A percentile compares a stretch with the other conserved stretches of the same genome.
Conservation (phyloP, 2,329 filamentous ascomycete species). For the Nemania sp. region DNA sequence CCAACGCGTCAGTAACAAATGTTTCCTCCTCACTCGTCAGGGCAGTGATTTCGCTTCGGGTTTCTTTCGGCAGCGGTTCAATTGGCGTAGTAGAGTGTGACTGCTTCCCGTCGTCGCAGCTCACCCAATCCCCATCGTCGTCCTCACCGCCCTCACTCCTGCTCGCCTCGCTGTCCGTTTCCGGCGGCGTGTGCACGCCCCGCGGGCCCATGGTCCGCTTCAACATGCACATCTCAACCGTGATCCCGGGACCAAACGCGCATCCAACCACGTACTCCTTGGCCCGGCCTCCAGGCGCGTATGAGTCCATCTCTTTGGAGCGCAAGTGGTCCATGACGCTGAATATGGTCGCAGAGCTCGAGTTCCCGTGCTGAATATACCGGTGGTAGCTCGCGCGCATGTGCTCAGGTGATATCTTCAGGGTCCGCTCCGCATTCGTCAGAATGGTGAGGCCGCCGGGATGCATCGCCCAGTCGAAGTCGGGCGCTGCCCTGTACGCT, state of each 20-base stretch:
- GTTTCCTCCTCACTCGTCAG: conserved; percentile 9
- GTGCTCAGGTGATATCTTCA: conserved; percentile 64
- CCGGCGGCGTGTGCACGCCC: conserved; percentile 55
- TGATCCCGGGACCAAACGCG: conserved; percentile 72
- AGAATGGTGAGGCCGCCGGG: conserved; percentile 71
- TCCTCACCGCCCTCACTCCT: conserved; percentile 48
- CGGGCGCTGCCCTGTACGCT: conserved; percentile 51
- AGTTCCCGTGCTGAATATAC: conserved; percentile 71
- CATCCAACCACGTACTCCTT: conserved; percentile 67
- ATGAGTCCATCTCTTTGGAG: conserved; percentile 61
- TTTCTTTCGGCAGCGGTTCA: conserved; percentile 11
- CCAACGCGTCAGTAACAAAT: conserved; percentile 33
- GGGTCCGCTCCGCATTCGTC: conserved; percentile 61
- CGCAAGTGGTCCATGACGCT: conserved; percentile 67
- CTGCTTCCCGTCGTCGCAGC: conserved; percentile 28
- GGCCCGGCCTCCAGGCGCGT: conserved; percentile 54
- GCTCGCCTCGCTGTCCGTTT: conserved; percentile 57
- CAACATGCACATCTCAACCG: conserved; percentile 70
- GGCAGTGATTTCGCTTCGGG: neutral
- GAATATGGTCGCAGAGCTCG: conserved; percentile 70
- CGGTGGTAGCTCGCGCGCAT: conserved; percentile 72
- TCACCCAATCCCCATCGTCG: too few relatives aligned
- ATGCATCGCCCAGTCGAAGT: conserved; percentile 77
- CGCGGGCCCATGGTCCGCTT: conserved; percentile 50
- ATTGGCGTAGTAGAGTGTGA: conserved; percentile 29